These are phyloP conservation scores for Somion occarium DNA, from an alignment of 1,284 basidiomycete species.

Conservation along the genomic window DNA sequence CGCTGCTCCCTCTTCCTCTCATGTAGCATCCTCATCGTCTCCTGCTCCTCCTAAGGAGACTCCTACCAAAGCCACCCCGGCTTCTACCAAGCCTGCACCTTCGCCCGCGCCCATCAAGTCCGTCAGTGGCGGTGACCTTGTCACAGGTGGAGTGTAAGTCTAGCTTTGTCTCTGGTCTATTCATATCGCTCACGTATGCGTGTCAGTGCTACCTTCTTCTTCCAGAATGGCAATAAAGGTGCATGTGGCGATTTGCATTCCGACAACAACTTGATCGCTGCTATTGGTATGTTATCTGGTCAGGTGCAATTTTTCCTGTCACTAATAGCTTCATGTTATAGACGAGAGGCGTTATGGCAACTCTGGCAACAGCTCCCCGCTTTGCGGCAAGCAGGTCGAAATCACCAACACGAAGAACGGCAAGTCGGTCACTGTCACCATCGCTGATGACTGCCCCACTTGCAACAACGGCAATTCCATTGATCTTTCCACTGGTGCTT, in stretches of 20 bases:
- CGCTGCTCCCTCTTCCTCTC: not conserved
- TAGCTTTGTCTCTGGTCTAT: not conserved
- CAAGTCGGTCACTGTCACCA: constrained; percentile 53
- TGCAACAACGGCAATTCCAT: constrained; percentile 66
- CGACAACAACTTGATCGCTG: constrained; percentile 68
- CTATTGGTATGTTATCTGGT: constrained; percentile 55
- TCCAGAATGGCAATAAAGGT: constrained; percentile 63
- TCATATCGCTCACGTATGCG: constrained; percentile 3
- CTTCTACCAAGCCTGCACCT: constrained; percentile 13
- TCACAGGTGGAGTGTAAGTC: constrained; percentile 46
- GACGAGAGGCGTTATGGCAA: constrained; percentile 50
- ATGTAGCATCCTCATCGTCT: not conserved
- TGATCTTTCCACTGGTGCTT: constrained; percentile 78
- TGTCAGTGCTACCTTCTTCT: constrained; percentile 29
- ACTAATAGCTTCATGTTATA: constrained; percentile 21
- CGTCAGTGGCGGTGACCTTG: constrained; percentile 13
- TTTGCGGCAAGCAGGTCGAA: constrained; percentile 63
- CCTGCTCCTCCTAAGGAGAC: constrained; percentile 13
- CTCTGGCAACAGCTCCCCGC: constrained; percentile 38
- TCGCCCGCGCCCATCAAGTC: too few species aligned
- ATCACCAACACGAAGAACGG: constrained; percentile 61
- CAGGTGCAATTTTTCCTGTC: not conserved
- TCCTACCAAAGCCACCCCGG: constrained; percentile 5
- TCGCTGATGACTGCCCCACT: constrained; percentile 84
- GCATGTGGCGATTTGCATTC: constrained; percentile 69